Evolutionary conservation across 106 monocot species (phyloP).

Genomic region (Acorus gramineus): DNA sequence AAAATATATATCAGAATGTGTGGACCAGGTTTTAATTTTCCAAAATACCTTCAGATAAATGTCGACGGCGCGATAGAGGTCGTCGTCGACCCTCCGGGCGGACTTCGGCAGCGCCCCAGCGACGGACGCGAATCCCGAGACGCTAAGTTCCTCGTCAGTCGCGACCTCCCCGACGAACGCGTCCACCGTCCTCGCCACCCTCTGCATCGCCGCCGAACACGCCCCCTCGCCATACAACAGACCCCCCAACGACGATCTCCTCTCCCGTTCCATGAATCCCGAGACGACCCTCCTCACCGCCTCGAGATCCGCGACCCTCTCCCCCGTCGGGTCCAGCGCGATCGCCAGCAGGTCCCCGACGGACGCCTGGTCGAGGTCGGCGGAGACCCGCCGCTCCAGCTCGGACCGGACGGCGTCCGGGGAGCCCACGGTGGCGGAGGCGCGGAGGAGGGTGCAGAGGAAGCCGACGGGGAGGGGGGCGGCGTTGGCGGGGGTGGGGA

Average conservation of each 20-base stretch:
- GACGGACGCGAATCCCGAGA: too few species aligned
- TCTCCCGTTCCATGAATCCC: constrained; percentile 46
- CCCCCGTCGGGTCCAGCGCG: constrained; percentile 42
- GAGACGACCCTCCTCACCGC: constrained; percentile 40
- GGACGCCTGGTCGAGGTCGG: constrained; percentile 38
- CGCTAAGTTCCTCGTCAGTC: too few species aligned
- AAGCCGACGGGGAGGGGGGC: constrained; percentile 37
- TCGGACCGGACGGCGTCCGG: constrained; percentile 24
- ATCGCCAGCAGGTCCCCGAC: constrained; percentile 46
- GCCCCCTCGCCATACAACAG: constrained; percentile 16
- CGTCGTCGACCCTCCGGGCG: too few species aligned
- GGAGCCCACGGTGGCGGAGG: constrained; percentile 31
- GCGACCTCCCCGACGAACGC: too few species aligned
- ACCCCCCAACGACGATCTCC: constrained; percentile 3
- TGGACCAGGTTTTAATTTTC: too few species aligned
- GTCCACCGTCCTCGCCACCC: too few species aligned
- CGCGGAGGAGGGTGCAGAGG: constrained; percentile 66
- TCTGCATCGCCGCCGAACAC: too few species aligned
- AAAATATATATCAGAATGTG: too few species aligned
- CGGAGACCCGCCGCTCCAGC: constrained; percentile 38
- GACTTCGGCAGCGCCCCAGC: too few species aligned
- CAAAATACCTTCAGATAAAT: too few species aligned
- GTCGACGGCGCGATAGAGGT: too few species aligned
- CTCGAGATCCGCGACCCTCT: constrained; percentile 46
- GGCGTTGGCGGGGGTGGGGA: constrained; percentile 17